Evolutionary conservation across 2,329 filamentous ascomycete genomes (phyloP).

Genomic region (Ceratocystis huliohia): DNA sequence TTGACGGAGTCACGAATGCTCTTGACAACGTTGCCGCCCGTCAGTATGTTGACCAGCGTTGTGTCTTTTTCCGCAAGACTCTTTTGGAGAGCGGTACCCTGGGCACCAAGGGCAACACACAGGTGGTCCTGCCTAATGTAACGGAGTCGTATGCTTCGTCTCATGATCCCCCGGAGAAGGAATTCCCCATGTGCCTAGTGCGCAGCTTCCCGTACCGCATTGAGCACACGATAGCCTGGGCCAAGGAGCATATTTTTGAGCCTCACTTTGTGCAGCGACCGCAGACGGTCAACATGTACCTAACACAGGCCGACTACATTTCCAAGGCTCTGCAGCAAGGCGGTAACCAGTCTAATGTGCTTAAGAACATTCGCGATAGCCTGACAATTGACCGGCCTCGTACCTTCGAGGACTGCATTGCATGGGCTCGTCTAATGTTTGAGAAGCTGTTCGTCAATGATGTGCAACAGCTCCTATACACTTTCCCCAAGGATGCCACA

Average conservation of each 20-base stretch:
- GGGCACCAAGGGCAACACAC: constrained; percentile 98
- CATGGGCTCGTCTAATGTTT: constrained; percentile 87
- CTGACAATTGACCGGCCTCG: constrained; percentile 83
- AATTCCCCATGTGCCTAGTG: constrained; percentile 97
- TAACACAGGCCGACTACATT: constrained; percentile 83
- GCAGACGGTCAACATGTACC: constrained; percentile 86
- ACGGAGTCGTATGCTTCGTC: constrained; percentile 94
- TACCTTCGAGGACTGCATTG: constrained; percentile 90
- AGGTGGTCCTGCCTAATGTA: constrained; percentile 79
- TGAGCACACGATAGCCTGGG: constrained; percentile 97
- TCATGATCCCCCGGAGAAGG: constrained; percentile 94
- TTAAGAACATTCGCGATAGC: constrained; percentile 82
- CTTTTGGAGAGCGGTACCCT: constrained; percentile 92
- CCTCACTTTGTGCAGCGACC: constrained; percentile 85
- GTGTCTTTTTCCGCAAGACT: constrained; percentile 96
- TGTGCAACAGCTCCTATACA: constrained; percentile 87
- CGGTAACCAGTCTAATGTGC: constrained; percentile 84
- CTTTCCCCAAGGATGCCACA: constrained; percentile 88
- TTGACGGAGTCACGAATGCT: constrained; percentile 93
- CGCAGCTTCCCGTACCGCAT: constrained; percentile 97
- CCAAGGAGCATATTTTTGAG: constrained; percentile 82
- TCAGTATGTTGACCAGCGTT: constrained; percentile 90
- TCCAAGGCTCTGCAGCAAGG: constrained; percentile 79
- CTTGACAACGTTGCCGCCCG: constrained; percentile 95
- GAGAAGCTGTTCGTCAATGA: constrained; percentile 96